Conservation (phyloP, 108 stramenopile genomes). For the Ochromonas danica region DNA sequence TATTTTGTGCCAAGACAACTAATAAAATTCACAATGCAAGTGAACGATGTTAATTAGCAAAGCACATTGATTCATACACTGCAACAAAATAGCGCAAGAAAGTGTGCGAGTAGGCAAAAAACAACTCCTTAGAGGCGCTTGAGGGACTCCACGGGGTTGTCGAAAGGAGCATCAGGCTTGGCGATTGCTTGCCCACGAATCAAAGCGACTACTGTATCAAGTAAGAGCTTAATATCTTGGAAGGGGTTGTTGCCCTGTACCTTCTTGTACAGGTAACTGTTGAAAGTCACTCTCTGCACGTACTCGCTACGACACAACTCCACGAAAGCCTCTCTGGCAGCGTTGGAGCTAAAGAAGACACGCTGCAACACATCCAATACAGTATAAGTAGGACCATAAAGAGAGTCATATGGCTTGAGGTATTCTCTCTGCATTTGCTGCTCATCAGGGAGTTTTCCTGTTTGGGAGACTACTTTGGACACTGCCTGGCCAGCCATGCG, state of each 20-base stretch:
- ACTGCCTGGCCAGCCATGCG: slow-evolving; percentile 94
- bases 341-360: slow-evolving; percentile 96
- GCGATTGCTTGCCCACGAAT: slow-evolving; percentile 89
- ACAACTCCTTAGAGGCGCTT: slow-evolving; percentile 97
- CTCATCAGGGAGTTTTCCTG: slow-evolving; percentile 81
- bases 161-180: slow-evolving; percentile 85
- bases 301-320: slow-evolving; percentile 95
- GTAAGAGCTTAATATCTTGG: slow-evolving; percentile 91
- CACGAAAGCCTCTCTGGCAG: slow-evolving; percentile 94
- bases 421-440: slow-evolving; percentile 84
- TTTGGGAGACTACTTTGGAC: slow-evolving; percentile 78
- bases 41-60: no score
- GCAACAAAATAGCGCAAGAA: no score
- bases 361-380: slow-evolving; percentile 92
- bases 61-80: no score
- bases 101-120: no score
- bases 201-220: slow-evolving; percentile 86
- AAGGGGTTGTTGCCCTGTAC: slow-evolving; percentile 96
- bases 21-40: no score
- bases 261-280: slow-evolving; percentile 96
- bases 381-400: slow-evolving; percentile 92
- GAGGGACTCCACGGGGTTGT: slow-evolving; percentile 88
- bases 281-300: slow-evolving; percentile 96
- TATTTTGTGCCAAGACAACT: no score
- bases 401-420: slow-evolving; percentile 83